A percentile compares a stretch with the other conserved stretches of the same genome.
Evolutionary conservation across 2,329 filamentous ascomycete genomes (phyloP).

Genomic region (Verticillium nubilum): DNA sequence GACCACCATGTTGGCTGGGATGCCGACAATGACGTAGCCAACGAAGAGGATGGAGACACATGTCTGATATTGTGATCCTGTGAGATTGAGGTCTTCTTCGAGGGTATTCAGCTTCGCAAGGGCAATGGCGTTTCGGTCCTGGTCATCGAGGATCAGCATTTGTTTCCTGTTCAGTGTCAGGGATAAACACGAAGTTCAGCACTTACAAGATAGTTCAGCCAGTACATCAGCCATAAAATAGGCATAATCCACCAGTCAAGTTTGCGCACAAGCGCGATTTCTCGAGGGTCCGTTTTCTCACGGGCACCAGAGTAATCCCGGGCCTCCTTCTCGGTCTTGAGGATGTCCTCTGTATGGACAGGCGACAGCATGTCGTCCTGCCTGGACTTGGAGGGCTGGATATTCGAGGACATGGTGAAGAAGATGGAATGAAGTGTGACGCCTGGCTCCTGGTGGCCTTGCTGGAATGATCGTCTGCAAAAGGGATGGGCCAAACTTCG

Average conservation of each 20-base stretch:
- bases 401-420: background rate
- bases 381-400: background rate
- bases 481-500: background rate
- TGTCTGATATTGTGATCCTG: constrained; percentile 18
- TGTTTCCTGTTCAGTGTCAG: background rate
- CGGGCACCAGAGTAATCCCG: constrained; percentile 25
- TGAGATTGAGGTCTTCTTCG: constrained; percentile 44
- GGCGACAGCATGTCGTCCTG: background rate
- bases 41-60: constrained; percentile 12
- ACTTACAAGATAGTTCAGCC: constrained; percentile 22
- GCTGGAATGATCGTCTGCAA: too few relatives aligned
- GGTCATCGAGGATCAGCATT: constrained; percentile 7
- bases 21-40: constrained; percentile 22
- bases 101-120: constrained; percentile 49
- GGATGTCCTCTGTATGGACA: background rate
- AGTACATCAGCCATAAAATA: constrained; percentile 33
- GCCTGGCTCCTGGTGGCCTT: too few relatives aligned
- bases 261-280: constrained; percentile 28
- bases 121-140: constrained; percentile 52
- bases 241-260: constrained; percentile 31
- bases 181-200: too few relatives aligned
- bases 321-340: background rate
- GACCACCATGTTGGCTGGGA: constrained; percentile 13
- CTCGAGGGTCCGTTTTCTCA: constrained; percentile 22
- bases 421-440: background rate